Conservation (phyloP, 2,329 filamentous ascomycete genomes). For the Paraphoma sp. region DNA sequence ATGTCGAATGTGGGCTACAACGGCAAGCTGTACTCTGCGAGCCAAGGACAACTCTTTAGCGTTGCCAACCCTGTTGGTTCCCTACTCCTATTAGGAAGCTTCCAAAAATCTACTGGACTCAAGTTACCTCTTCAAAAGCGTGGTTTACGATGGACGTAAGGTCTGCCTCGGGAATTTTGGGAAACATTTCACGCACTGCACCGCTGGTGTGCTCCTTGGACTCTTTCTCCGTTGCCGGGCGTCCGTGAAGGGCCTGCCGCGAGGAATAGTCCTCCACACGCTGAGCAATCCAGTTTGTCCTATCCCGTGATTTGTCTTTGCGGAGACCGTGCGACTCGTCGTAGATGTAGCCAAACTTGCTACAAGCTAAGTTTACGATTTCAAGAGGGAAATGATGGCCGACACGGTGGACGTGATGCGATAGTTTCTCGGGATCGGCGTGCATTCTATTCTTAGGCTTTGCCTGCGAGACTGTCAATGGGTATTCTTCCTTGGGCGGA, state of each 20-base stretch:
- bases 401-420: slow-evolving; percentile 66
- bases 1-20: slow-evolving; percentile 68
- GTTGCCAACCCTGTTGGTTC: slow-evolving; percentile 64
- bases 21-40: slow-evolving; percentile 66
- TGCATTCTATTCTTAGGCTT: slow-evolving; percentile 58
- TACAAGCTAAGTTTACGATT: slow-evolving; percentile 65
- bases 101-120: not conserved
- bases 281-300: slow-evolving; percentile 39
- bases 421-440: slow-evolving; percentile 59
- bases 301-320: slow-evolving; percentile 26
- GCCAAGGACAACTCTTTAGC: slow-evolving; percentile 61
- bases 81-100: slow-evolving; percentile 46
- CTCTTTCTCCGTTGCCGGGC: slow-evolving; percentile 44
- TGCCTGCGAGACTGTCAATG: slow-evolving; percentile 32
- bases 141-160: slow-evolving; percentile 64
- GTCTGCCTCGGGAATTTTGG: slow-evolving; percentile 66
- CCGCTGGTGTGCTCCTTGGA: slow-evolving; percentile 64
- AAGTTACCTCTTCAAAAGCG: slow-evolving; percentile 63
- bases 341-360: slow-evolving; percentile 51
- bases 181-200: slow-evolving; percentile 67
- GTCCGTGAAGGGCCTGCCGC: slow-evolving; percentile 30
- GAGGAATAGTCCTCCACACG: slow-evolving; percentile 44
- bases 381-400: slow-evolving; percentile 68
- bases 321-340: slow-evolving; percentile 27
- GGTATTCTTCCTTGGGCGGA: not conserved